Percentiles rank a stretch among this genome's conserved stretches.
Conservation (phyloP, 1,139 yeast genomes). For the Diutina mesorugosa region DNA sequence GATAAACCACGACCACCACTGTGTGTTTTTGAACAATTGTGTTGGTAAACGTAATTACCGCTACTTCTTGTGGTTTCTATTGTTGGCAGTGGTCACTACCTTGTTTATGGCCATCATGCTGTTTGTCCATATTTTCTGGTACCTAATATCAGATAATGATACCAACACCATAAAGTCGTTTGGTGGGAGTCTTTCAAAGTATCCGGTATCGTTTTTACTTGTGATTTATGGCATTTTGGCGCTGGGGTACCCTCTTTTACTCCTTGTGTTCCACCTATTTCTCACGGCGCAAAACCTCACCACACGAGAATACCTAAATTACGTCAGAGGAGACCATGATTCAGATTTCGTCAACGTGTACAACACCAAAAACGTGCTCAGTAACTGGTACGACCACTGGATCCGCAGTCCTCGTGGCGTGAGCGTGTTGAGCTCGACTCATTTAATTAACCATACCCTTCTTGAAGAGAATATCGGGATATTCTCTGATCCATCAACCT, state of each 20-base stretch:
- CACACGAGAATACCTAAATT: conserved; percentile 52
- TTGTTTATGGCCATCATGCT: conserved; percentile 13
- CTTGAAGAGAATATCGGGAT: background rate
- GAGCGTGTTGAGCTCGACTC: background rate
- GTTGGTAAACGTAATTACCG: conserved; percentile 23
- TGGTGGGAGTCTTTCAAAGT: conserved; percentile 11
- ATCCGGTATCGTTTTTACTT: conserved; percentile 36
- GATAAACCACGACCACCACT: conserved; percentile 30
- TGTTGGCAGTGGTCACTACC: conserved; percentile 12
- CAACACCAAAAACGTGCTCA: conserved; percentile 19
- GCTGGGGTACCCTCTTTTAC: conserved; percentile 39
- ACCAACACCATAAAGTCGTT: conserved; percentile 5
- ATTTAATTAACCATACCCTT: background rate
- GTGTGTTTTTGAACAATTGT: conserved; percentile 27
- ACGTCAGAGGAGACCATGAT: conserved; percentile 14
- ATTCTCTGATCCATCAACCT: background rate
- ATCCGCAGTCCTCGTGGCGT: conserved; percentile 35
- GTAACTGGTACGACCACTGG: conserved; percentile 36
- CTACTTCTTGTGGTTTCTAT: conserved; percentile 28
- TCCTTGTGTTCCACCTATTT: conserved; percentile 40
- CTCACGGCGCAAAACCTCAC: conserved; percentile 50
- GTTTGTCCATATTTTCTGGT: conserved; percentile 18
- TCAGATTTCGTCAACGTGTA: conserved; percentile 27
- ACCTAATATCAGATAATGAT: conserved; percentile 5
- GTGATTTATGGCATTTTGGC: conserved; percentile 31